Percentiles rank a stretch among this genome's conserved stretches.
Evolutionary conservation across 257 asterid genomes (phyloP).

Genomic region (Fraxinus excelsior): DNA sequence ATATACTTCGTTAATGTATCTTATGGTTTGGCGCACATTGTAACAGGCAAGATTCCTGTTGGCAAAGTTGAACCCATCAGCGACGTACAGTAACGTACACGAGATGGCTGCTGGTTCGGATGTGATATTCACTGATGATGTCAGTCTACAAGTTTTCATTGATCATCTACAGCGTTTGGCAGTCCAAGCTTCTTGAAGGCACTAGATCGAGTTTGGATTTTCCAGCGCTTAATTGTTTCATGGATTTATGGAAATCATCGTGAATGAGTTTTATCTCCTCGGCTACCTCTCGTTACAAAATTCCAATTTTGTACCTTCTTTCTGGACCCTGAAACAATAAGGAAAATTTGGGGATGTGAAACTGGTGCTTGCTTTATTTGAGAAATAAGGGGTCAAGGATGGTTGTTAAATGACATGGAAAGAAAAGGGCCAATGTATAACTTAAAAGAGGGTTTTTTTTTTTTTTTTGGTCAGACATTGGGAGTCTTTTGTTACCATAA

Average conservation of each 20-base stretch:
- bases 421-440: conserved; percentile 38
- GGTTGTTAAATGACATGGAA: conserved; percentile 34
- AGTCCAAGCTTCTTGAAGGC: conserved; percentile 75
- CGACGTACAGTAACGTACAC: conserved; percentile 79
- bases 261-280: conserved; percentile 12
- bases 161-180: conserved; percentile 98
- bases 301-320: conserved; percentile 17
- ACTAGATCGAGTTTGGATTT: neutral
- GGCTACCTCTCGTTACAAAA: conserved; percentile 26
- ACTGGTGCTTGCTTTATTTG: conserved; percentile 23
- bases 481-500: conserved; percentile 1
- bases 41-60: conserved; percentile 91
- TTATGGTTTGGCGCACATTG: conserved; percentile 12
- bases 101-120: conserved; percentile 90
- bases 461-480: conserved; percentile 25
- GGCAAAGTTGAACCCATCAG: conserved; percentile 97
- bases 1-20: neutral
- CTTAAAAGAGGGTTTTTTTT: conserved; percentile 31
- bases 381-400: conserved; percentile 22
- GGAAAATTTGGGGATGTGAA: conserved; percentile 25
- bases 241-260: conserved; percentile 18
- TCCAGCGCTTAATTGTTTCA: neutral
- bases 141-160: conserved; percentile 82
- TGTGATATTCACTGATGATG: conserved; percentile 93
- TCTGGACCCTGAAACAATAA: conserved; percentile 25